These are phyloP conservation scores for Vishniacozyma victoriae DNA, from an alignment of 768 basidiomycete genomes.

Conservation along the genomic window DNA sequence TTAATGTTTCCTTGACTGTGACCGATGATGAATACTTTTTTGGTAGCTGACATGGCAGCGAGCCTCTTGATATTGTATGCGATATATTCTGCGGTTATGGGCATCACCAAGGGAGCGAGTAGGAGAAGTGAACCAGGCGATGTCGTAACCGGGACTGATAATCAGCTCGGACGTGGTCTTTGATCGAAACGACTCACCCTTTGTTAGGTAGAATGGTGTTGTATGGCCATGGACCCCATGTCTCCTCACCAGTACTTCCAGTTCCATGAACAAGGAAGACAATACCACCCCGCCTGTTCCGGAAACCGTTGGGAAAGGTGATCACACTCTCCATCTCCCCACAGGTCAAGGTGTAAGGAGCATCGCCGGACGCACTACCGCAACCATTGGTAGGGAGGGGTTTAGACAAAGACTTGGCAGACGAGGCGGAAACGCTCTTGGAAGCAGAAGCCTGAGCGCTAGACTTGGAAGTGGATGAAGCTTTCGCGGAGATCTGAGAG, in stretches of 20 bases:
- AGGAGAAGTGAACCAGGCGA: constrained; percentile 33
- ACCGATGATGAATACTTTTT: constrained; percentile 32
- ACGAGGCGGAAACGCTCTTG: not conserved
- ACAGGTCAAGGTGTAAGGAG: constrained; percentile 12
- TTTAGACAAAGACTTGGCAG: too few relatives aligned
- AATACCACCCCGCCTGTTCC: constrained; percentile 20
- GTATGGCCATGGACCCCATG: constrained; percentile 37
- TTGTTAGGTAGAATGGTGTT: constrained; percentile 22
- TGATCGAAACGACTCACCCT: constrained; percentile 10
- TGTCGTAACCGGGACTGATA: constrained; percentile 26
- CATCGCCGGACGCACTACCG: constrained; percentile 7
- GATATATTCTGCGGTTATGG: constrained; percentile 36
- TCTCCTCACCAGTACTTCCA: constrained; percentile 26
- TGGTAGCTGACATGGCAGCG: constrained; percentile 18
- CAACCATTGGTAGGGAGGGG: not conserved
- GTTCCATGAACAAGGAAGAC: constrained; percentile 44
- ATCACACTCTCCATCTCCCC: constrained; percentile 16
- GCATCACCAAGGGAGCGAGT: constrained; percentile 22
- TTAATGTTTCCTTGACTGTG: constrained; percentile 35
- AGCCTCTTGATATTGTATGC: constrained; percentile 28
- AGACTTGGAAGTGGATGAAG: not conserved
- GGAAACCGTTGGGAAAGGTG: constrained; percentile 31
- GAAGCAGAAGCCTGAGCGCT: not conserved
- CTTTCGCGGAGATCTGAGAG: not conserved
- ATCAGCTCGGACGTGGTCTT: not conserved